Percentiles rank a stretch among this genome's conserved stretches.
Evolutionary conservation across 2,329 filamentous ascomycete genomes (phyloP).

Genomic region (Fusarium sp.): DNA sequence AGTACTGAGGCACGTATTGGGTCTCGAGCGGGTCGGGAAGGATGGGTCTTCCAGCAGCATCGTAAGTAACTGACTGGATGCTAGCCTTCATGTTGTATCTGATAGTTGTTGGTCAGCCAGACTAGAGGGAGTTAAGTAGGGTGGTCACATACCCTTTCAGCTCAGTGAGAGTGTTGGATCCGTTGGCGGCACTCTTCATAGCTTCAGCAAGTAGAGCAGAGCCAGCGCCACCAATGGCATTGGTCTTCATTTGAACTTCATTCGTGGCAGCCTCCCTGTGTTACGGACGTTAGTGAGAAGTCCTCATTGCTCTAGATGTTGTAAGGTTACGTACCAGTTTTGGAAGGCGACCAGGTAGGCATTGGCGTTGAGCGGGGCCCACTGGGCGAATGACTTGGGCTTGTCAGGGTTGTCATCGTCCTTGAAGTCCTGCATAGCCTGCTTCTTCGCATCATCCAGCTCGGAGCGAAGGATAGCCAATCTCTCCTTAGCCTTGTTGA

Average conservation of each 20-base stretch:
- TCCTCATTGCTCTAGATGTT: neutral
- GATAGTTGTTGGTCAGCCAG: rapidly evolving
- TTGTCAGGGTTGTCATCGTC: neutral
- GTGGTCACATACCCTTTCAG: neutral
- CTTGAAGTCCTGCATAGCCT: neutral
- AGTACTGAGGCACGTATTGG: neutral
- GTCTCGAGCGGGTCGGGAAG: neutral
- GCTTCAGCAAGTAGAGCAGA: neutral
- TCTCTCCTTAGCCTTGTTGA: neutral
- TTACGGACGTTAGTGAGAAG: neutral
- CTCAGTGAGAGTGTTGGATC: neutral
- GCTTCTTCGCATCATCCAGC: neutral
- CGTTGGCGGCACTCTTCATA: neutral
- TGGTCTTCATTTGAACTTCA: neutral
- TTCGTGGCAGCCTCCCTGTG: neutral
- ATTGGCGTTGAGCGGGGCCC: neutral
- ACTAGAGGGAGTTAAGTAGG: too few relatives aligned
- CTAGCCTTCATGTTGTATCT: neutral
- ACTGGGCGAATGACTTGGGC: neutral
- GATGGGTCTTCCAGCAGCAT: neutral
- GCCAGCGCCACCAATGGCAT: neutral
- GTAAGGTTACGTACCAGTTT: neutral
- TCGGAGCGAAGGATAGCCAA: neutral
- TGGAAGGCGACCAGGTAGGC: neutral
- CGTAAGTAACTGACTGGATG: neutral